Percentiles rank a stretch among this genome's conserved stretches.
phyloP scores from a whole-genome alignment of 176 grass and related monocot species.

The Triticum turgidum region DNA sequence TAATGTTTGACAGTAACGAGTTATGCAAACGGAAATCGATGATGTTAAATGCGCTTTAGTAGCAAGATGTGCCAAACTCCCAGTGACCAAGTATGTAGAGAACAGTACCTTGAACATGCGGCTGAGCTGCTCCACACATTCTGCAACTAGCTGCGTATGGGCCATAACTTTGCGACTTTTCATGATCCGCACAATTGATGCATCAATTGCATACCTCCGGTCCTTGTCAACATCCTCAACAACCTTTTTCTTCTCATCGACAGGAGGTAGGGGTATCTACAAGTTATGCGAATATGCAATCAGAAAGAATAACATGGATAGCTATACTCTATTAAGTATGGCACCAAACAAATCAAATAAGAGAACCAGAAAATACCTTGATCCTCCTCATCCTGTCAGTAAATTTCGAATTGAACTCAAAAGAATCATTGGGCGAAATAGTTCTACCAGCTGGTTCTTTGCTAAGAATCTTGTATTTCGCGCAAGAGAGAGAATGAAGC shows the following conservation, averaged over 20 bases:
- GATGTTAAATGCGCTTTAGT: neutral
- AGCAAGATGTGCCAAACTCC: neutral
- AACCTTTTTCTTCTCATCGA: conserved; percentile 99
- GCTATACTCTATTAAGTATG: neutral
- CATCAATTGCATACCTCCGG: conserved; percentile 96
- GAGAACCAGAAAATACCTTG: conserved; percentile 52
- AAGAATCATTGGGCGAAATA: conserved; percentile 74
- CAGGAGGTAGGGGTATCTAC: conserved; percentile 85
- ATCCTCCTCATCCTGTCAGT: conserved; percentile 92
- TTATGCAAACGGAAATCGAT: neutral
- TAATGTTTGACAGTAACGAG: neutral
- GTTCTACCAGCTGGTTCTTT: conserved; percentile 83
- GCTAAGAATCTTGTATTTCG: conserved; percentile 94
- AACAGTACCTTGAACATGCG: conserved; percentile 88
- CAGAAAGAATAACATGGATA: conserved; percentile 2
- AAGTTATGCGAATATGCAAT: neutral
- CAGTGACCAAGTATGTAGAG: neutral
- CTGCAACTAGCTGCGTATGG: conserved; percentile 81
- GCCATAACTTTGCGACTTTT: conserved; percentile 86
- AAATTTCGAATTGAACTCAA: conserved; percentile 95
- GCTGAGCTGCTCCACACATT: conserved; percentile 95
- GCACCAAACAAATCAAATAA: neutral
- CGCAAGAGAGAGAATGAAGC: conserved; percentile 96
- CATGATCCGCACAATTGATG: conserved; percentile 97
- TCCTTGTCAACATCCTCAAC: conserved; percentile 97